These are phyloP conservation scores for Hirsutella minnesotensis DNA, from an alignment of 2,329 filamentous ascomycete species.

Conservation along the genomic window DNA sequence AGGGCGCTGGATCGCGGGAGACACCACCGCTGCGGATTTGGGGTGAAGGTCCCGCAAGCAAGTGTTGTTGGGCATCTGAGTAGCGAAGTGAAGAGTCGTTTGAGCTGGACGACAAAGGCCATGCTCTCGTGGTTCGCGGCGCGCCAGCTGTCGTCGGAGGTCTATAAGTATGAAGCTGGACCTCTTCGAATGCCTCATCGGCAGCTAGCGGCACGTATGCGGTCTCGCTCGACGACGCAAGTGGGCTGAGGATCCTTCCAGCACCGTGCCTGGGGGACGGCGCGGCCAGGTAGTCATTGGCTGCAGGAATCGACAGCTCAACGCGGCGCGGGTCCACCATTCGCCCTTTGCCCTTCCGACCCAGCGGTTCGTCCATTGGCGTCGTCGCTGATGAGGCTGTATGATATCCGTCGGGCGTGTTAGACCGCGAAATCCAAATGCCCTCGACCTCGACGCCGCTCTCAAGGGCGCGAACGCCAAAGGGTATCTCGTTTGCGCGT, in stretches of 20 bases:
- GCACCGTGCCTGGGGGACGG: too few species aligned
- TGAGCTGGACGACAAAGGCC: neutral
- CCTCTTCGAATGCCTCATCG: too few species aligned
- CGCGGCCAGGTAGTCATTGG: neutral
- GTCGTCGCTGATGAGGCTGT: slow-evolving; percentile 13
- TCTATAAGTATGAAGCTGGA: too few species aligned
- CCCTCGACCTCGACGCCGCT: slow-evolving; percentile 75
- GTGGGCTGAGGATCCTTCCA: neutral
- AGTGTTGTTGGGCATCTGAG: neutral
- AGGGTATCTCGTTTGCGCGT: slow-evolving; percentile 54
- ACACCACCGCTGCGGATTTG: neutral
- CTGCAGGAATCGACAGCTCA: neutral
- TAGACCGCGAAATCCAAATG: slow-evolving; percentile 58
- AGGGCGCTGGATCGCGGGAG: neutral
- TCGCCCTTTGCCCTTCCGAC: slow-evolving; percentile 11
- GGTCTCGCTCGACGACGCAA: neutral
- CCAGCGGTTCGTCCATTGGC: slow-evolving; percentile 7
- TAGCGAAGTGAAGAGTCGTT: neutral
- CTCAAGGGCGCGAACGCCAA: slow-evolving; percentile 77
- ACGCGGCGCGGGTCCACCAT: slow-evolving; percentile 2
- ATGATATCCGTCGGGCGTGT: slow-evolving; percentile 22
- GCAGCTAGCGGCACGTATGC: too few species aligned
- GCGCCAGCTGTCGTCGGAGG: neutral
- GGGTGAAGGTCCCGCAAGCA: neutral
- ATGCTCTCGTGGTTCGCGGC: neutral